phyloP scores from a whole-genome alignment of 1,284 basidiomycete genomes.

The Singerocomus rubriflavus region DNA sequence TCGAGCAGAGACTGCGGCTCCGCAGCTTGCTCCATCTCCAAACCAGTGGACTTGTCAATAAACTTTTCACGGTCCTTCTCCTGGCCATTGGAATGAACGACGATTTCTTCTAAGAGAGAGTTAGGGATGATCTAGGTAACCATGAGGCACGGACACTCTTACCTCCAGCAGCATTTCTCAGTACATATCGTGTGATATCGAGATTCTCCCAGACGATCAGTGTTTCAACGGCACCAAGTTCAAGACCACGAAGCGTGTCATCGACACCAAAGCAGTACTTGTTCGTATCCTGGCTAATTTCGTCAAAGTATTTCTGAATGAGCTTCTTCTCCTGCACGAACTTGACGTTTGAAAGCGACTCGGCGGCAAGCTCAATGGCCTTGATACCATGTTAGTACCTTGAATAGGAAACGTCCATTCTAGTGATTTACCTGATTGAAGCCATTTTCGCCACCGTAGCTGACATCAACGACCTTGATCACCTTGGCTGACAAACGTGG shows the following conservation, averaged over 20 bases:
- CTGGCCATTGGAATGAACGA: constrained; percentile 80
- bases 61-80: constrained; percentile 94
- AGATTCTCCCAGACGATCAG: constrained; percentile 98
- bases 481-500: constrained; percentile 83
- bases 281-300: constrained; percentile 97
- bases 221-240: constrained; percentile 96
- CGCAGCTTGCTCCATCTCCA: constrained; percentile 88
- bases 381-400: constrained; percentile 34
- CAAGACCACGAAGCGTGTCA: constrained; percentile 95
- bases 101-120: constrained; percentile 64
- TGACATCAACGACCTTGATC: constrained; percentile 98
- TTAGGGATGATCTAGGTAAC: background rate
- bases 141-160: constrained; percentile 24
- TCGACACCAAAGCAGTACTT: constrained; percentile 99
- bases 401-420: background rate
- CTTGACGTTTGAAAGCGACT: constrained; percentile 97
- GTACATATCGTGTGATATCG: constrained; percentile 80
- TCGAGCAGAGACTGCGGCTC: constrained; percentile 88
- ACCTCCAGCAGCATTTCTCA: constrained; percentile 91
- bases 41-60: constrained; percentile 89
- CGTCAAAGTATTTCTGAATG: constrained; percentile 98
- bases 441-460: constrained; percentile 98
- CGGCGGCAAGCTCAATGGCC: constrained; percentile 96
- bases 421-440: constrained; percentile 80
- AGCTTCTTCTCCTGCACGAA: constrained; percentile 99